A percentile compares a stretch with the other conserved stretches of the same genome.
Conservation (phyloP, 2,329 filamentous ascomycete species). For the Pestalotiopsis sp. region DNA sequence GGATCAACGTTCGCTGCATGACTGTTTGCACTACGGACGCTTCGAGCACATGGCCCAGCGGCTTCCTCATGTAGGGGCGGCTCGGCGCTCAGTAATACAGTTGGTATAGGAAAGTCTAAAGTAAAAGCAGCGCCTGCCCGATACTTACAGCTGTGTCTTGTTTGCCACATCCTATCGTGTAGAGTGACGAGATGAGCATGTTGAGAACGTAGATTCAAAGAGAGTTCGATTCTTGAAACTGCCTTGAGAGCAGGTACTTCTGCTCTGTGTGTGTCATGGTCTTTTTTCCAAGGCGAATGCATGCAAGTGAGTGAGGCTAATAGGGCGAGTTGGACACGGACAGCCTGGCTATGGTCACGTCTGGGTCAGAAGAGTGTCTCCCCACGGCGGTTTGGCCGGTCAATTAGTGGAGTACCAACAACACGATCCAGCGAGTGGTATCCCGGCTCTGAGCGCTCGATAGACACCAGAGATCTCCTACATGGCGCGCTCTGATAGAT, state of each 20-base stretch:
- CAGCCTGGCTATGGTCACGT: constrained; percentile 13
- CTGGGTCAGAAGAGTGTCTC: constrained; percentile 31
- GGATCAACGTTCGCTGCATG: no score
- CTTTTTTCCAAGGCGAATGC: background rate
- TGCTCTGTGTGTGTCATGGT: background rate
- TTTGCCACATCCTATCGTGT: no score
- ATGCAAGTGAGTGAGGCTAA: constrained; percentile 6
- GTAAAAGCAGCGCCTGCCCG: no score
- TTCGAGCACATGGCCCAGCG: no score
- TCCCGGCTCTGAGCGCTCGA: background rate
- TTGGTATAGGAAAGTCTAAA: no score
- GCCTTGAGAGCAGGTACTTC: background rate
- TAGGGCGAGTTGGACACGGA: constrained; percentile 1
- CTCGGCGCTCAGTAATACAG: no score
- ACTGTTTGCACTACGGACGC: no score
- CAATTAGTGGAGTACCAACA: constrained; percentile 53
- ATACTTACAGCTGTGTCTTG: no score
- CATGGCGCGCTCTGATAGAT: background rate
- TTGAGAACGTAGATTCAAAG: no score
- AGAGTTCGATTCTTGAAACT: background rate
- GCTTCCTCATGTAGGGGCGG: no score
- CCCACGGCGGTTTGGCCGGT: constrained; percentile 59
- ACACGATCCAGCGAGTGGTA: constrained; percentile 9
- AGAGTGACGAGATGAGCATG: no score
- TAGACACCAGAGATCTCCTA: background rate